phyloP scores from a whole-genome alignment of 768 basidiomycete species.

The Amylocystis lapponica region DNA sequence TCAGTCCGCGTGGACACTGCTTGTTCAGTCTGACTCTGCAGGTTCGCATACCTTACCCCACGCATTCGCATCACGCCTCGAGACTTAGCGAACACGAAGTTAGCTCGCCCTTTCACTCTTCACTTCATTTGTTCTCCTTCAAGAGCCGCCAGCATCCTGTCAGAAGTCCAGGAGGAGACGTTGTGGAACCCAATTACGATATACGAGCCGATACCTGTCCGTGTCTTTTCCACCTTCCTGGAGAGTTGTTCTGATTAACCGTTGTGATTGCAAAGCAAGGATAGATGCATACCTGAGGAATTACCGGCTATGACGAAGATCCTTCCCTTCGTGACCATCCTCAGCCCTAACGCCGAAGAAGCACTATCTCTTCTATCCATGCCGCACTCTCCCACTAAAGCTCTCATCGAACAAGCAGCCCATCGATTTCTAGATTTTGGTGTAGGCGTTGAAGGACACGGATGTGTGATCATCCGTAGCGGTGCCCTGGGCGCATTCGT shows the following conservation, averaged over 20 bases:
- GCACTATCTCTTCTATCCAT: slow-evolving; percentile 62
- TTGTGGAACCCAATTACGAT: slow-evolving; percentile 65
- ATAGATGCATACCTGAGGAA: slow-evolving; percentile 76
- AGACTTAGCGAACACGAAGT: slow-evolving; percentile 52
- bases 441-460: slow-evolving; percentile 42
- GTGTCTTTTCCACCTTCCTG: slow-evolving; percentile 19
- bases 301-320: slow-evolving; percentile 58
- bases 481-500: slow-evolving; percentile 70
- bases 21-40: slow-evolving; percentile 24
- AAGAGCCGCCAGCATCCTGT: slow-evolving; percentile 60
- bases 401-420: slow-evolving; percentile 63
- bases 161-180: slow-evolving; percentile 47
- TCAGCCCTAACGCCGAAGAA: slow-evolving; percentile 89
- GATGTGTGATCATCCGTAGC: slow-evolving; percentile 69
- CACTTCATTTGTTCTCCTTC: slow-evolving; percentile 86
- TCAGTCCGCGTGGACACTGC: not conserved
- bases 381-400: slow-evolving; percentile 40
- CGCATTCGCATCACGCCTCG: slow-evolving; percentile 64
- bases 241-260: not conserved
- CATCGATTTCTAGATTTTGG: slow-evolving; percentile 54
- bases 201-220: slow-evolving; percentile 84
- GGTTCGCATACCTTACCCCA: slow-evolving; percentile 76
- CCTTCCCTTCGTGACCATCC: slow-evolving; percentile 53
- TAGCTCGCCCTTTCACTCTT: slow-evolving; percentile 47
- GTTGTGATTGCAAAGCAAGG: slow-evolving; percentile 33